Conservation (phyloP, 2,329 filamentous ascomycete genomes). For the Hypoxylon sp. region DNA sequence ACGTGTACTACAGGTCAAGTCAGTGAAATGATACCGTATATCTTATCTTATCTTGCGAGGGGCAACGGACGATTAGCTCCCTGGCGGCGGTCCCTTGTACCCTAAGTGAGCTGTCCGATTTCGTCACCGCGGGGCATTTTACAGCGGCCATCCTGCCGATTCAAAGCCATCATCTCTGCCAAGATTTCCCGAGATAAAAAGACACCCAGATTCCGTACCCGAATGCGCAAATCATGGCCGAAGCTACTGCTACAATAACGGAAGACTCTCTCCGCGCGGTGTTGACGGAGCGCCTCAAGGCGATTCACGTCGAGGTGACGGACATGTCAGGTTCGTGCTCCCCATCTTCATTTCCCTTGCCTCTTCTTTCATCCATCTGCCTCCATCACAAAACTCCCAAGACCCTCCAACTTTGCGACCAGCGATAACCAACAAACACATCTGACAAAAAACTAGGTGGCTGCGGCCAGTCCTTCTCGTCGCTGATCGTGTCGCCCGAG, state of each 20-base stretch:
- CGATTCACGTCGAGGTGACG: slow-evolving; percentile 83
- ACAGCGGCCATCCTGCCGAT: background rate
- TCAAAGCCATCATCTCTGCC: background rate
- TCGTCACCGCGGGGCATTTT: slow-evolving; percentile 31
- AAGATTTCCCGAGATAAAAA: background rate
- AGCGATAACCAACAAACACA: too few relatives aligned
- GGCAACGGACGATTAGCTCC: background rate
- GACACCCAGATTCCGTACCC: background rate
- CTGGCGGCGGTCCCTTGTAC: too few relatives aligned
- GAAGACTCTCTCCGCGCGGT: slow-evolving; percentile 74
- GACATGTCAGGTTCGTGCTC: slow-evolving; percentile 90
- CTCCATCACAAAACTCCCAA: background rate
- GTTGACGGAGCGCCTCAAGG: slow-evolving; percentile 73
- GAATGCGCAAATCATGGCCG: slow-evolving; percentile 53
- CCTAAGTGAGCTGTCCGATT: too few relatives aligned
- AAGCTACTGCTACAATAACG: slow-evolving; percentile 73
- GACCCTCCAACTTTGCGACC: too few relatives aligned
- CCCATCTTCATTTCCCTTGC: slow-evolving; percentile 11
- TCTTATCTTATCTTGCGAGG: slow-evolving; percentile 12
- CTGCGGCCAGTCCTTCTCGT: slow-evolving; percentile 68
- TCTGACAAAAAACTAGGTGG: too few relatives aligned
- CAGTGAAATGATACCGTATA: background rate
- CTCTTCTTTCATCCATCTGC: too few relatives aligned
- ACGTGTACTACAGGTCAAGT: background rate
- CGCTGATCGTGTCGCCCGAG: slow-evolving; percentile 68